These are phyloP conservation scores for Epichloe festucae DNA, from an alignment of 2,329 filamentous ascomycete genomes.

Conservation along the genomic window DNA sequence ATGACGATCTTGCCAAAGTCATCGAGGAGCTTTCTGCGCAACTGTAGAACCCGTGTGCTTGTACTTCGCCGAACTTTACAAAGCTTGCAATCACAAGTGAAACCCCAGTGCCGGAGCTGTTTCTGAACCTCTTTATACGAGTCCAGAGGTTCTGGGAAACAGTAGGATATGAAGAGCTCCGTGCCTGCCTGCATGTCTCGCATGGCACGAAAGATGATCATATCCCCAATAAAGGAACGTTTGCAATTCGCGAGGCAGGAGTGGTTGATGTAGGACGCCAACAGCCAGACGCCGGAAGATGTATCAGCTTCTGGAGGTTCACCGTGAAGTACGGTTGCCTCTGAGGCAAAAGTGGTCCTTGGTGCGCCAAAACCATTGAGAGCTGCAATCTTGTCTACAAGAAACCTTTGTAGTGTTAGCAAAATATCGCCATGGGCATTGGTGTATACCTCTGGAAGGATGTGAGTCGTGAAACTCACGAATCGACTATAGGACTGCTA, in stretches of 20 bases:
- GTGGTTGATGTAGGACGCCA: conserved; percentile 39
- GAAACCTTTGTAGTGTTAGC: conserved; percentile 23
- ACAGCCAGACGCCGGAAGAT: conserved; percentile 30
- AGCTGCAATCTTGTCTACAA: conserved; percentile 27
- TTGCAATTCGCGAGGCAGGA: conserved; percentile 33
- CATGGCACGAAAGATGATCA: conserved; percentile 36
- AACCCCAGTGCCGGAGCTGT: background rate
- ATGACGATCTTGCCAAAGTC: background rate
- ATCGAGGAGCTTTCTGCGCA: background rate
- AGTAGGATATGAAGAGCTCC: conserved; percentile 27
- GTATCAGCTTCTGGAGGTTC: too few relatives aligned
- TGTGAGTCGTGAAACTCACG: conserved; percentile 20
- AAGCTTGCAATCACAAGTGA: background rate
- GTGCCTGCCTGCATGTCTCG: conserved; percentile 27
- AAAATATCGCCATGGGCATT: background rate
- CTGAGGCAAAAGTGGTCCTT: conserved; percentile 10
- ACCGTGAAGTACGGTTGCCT: too few relatives aligned
- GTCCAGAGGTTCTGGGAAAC: background rate
- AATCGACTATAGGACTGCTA: conserved; percentile 28
- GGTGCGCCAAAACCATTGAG: conserved; percentile 30
- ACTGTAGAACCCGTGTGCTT: background rate
- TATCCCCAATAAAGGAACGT: conserved; percentile 40
- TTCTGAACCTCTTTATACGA: background rate
- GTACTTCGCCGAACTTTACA: background rate
- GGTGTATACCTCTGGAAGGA: background rate